Evolutionary conservation across 179 eudicot genomes (phyloP).

Genomic region (Gypsophila paniculata): DNA sequence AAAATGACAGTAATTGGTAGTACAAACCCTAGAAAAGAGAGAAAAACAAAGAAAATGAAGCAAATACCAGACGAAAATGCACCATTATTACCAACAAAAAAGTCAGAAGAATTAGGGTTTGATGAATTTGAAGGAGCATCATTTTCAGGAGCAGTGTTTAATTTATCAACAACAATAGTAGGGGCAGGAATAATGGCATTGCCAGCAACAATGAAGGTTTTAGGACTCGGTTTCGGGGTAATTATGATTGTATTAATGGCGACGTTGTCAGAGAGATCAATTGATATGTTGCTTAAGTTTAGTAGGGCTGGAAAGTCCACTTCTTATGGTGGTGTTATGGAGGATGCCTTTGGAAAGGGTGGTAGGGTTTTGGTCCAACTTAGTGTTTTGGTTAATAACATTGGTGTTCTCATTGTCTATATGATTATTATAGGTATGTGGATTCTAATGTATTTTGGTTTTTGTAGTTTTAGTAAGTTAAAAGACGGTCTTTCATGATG

Average conservation of each 20-base stretch:
- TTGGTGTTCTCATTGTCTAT: conserved; percentile 66
- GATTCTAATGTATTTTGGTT: too few species aligned
- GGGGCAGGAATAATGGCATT: conserved; percentile 88
- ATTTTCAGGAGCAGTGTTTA: conserved; percentile 60
- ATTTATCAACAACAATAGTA: conserved; percentile 70
- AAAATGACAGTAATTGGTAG: conserved; percentile 30
- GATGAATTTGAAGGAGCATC: conserved; percentile 67
- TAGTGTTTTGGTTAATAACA: conserved; percentile 55
- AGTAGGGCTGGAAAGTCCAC: conserved; percentile 42
- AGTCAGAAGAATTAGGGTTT: conserved; percentile 27
- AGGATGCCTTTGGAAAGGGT: conserved; percentile 52
- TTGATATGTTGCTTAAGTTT: conserved; percentile 53
- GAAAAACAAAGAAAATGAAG: conserved; percentile 28
- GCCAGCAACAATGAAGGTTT: conserved; percentile 77
- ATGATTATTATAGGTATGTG: conserved; percentile 68
- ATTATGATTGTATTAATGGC: conserved; percentile 50
- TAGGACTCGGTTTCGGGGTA: conserved; percentile 63
- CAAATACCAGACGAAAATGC: conserved; percentile 39
- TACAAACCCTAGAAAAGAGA: conserved; percentile 23
- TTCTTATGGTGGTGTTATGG: conserved; percentile 65
- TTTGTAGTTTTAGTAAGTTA: too few species aligned
- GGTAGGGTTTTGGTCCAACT: conserved; percentile 49
- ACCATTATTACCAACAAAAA: conserved; percentile 43
- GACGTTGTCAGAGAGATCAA: conserved; percentile 48
- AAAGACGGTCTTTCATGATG: too few species aligned